Evolutionary conservation across 768 basidiomycete species (phyloP).

Genomic region (Lactarius evosmus): DNA sequence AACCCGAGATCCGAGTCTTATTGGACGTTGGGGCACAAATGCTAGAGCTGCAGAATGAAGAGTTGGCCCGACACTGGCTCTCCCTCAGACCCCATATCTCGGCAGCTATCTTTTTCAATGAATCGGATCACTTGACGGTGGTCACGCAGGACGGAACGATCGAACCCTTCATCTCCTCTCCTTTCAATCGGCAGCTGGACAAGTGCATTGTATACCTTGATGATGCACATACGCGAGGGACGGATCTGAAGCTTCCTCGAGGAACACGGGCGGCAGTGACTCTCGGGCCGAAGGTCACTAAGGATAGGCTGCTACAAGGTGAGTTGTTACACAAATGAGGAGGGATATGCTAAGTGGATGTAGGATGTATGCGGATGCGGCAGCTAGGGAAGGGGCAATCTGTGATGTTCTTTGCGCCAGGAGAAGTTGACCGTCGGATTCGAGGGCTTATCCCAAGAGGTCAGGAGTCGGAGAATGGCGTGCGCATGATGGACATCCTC

Average conservation of each 20-base stretch:
- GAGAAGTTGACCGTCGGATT: slow-evolving; percentile 19
- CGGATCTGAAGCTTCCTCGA: no score
- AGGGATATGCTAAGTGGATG: neutral
- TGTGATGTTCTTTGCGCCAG: neutral
- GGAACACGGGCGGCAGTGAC: no score
- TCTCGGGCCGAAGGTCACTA: no score
- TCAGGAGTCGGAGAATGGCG: neutral
- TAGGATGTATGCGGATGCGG: no score
- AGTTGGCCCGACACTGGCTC: slow-evolving; percentile 45
- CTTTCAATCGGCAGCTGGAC: slow-evolving; percentile 6
- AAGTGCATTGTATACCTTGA: no score
- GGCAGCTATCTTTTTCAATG: slow-evolving; percentile 43
- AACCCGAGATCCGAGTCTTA: slow-evolving; percentile 43
- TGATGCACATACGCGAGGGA: no score
- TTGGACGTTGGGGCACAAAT: slow-evolving; percentile 60
- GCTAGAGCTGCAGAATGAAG: slow-evolving; percentile 45
- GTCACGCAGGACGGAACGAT: slow-evolving; percentile 32
- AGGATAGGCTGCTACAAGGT: slow-evolving; percentile 42
- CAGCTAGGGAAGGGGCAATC: no score
- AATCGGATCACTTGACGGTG: slow-evolving; percentile 33
- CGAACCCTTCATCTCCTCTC: slow-evolving; percentile 38
- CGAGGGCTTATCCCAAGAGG: neutral
- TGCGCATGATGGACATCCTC: neutral
- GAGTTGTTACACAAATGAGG: slow-evolving; percentile 2
- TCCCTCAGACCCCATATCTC: slow-evolving; percentile 29